Conservation (phyloP, 2,329 filamentous ascomycete genomes). For the Trichophyton simii region DNA sequence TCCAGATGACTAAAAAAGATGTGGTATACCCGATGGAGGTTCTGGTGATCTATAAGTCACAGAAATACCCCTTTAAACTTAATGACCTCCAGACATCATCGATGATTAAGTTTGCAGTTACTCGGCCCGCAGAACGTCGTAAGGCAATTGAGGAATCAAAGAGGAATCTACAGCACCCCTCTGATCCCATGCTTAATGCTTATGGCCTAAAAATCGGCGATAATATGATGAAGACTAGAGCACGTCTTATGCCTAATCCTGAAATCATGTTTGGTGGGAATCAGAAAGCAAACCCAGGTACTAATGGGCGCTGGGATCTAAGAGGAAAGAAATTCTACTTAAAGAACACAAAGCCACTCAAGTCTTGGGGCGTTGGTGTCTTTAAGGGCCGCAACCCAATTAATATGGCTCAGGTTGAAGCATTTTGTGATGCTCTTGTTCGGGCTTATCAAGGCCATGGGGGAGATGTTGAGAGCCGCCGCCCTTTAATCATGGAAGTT, state of each 20-base stretch:
- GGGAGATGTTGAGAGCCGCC: conserved; percentile 39
- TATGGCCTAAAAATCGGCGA: conserved; percentile 62
- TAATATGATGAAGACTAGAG: conserved; percentile 54
- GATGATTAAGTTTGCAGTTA: conserved; percentile 94
- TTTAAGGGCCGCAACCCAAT: conserved; percentile 44
- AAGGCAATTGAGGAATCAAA: conserved; percentile 57
- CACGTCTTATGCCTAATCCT: conserved; percentile 58
- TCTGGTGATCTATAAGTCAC: conserved; percentile 40
- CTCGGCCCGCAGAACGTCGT: conserved; percentile 57
- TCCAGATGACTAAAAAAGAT: conserved; percentile 45
- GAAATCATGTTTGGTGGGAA: conserved; percentile 54
- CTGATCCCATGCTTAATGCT: conserved; percentile 56
- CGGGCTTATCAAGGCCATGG: conserved; percentile 50
- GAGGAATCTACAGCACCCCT: conserved; percentile 50
- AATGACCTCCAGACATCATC: conserved; percentile 53
- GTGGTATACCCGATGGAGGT: conserved; percentile 47
- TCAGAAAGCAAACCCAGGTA: conserved; percentile 46
- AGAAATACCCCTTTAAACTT: conserved; percentile 48
- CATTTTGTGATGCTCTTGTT: conserved; percentile 50
- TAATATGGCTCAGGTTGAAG: conserved; percentile 33
- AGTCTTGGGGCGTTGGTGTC: conserved; percentile 62
- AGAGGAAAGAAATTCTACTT: conserved; percentile 64
- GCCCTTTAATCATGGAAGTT: conserved; percentile 35
- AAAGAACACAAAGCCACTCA: conserved; percentile 50
- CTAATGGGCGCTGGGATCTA: conserved; percentile 73